Percentiles rank a stretch among this genome's conserved stretches.
Evolutionary conservation across 768 basidiomycete genomes (phyloP).

Genomic region (Amanita molliuscula): DNA sequence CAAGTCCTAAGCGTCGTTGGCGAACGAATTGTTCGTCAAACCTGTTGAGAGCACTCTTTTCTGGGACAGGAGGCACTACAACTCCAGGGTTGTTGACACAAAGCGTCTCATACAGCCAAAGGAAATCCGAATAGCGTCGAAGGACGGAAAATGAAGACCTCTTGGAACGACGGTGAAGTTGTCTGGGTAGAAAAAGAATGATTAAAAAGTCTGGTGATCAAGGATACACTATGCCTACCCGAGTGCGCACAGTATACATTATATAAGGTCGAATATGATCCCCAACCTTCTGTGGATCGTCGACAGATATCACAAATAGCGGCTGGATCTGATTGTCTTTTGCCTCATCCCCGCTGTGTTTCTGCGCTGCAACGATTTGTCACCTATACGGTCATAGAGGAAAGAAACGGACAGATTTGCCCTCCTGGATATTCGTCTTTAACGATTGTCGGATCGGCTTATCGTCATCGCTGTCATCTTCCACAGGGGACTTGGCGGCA

Average conservation of each 20-base stretch:
- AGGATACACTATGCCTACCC: slow-evolving; percentile 31
- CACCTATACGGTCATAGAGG: neutral
- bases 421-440: slow-evolving; percentile 19
- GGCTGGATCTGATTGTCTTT: slow-evolving; percentile 48
- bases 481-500: slow-evolving; percentile 14
- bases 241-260: slow-evolving; percentile 93
- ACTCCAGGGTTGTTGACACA: slow-evolving; percentile 91
- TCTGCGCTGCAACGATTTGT: neutral
- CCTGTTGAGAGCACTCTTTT: slow-evolving; percentile 88
- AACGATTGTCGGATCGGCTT: slow-evolving; percentile 50
- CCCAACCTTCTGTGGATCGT: slow-evolving; percentile 96
- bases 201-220: neutral
- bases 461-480: slow-evolving; percentile 61
- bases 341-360: slow-evolving; percentile 2
- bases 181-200: slow-evolving; percentile 43
- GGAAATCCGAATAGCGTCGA: slow-evolving; percentile 94
- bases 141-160: slow-evolving; percentile 88
- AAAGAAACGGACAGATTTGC: slow-evolving; percentile 17
- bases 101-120: slow-evolving; percentile 91
- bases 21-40: slow-evolving; percentile 91
- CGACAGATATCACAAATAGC: slow-evolving; percentile 81
- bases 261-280: slow-evolving; percentile 90
- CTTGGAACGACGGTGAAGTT: slow-evolving; percentile 72
- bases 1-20: slow-evolving; percentile 72
- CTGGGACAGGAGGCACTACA: slow-evolving; percentile 92